Evolutionary conservation across 768 basidiomycete genomes (phyloP).

Genomic region (Neoboletus subvelutipes): DNA sequence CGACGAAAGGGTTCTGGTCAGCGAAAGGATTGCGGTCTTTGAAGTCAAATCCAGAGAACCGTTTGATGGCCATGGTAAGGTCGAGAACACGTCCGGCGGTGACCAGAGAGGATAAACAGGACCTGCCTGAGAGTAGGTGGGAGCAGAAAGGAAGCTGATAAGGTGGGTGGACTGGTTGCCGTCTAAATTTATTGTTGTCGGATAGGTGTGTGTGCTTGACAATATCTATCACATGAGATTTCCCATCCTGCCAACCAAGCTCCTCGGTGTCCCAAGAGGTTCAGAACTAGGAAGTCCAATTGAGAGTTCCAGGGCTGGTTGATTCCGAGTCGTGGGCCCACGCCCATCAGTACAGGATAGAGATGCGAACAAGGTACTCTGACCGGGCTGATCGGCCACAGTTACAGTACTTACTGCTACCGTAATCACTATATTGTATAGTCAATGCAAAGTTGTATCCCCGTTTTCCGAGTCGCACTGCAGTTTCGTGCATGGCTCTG

Average conservation of each 20-base stretch:
- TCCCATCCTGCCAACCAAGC: constrained; percentile 1
- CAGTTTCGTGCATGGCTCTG: too few relatives aligned
- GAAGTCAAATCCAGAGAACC: constrained; percentile 68
- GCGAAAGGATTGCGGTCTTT: constrained; percentile 51
- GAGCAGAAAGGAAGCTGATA: background rate
- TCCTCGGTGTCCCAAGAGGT: background rate
- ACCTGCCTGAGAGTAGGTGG: constrained; percentile 27
- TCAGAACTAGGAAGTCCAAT: too few relatives aligned
- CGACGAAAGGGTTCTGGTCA: constrained; percentile 50
- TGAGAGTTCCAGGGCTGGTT: background rate
- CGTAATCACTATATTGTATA: too few relatives aligned
- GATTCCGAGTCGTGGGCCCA: background rate
- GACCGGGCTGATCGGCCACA: too few relatives aligned
- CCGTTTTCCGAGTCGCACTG: background rate
- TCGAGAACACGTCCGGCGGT: constrained; percentile 19
- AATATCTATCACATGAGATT: constrained; percentile 10
- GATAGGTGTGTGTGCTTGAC: background rate
- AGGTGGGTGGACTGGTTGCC: background rate
- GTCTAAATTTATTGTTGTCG: constrained; percentile 7
- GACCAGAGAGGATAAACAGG: constrained; percentile 18
- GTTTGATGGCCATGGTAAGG: constrained; percentile 38
- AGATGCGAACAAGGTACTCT: background rate
- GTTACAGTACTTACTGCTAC: too few relatives aligned
- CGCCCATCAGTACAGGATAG: constrained; percentile 1
- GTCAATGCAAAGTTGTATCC: too few relatives aligned